Conservation (phyloP, 352 stramenopile genomes). For the Phytophthora pinifolia region DNA sequence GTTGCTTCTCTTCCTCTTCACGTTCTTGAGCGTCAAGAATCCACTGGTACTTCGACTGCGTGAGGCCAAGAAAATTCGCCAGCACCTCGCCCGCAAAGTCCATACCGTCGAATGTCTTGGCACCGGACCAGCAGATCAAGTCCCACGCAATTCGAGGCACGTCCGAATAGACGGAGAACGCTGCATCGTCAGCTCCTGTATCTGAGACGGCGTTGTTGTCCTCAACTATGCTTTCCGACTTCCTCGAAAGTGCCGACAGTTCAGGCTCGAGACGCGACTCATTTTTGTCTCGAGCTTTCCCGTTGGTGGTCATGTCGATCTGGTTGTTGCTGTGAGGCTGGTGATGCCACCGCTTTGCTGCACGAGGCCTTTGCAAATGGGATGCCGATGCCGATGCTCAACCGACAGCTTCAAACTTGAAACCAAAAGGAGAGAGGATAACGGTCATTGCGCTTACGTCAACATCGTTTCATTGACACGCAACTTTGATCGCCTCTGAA, state of each 20-base stretch:
- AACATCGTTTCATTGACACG: constrained; percentile 1
- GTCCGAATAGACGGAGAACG: constrained; percentile 5
- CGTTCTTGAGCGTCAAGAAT: constrained; percentile 74
- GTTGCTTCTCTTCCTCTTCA: constrained; percentile 61
- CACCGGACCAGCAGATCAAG: constrained; percentile 66
- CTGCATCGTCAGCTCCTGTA: not conserved
- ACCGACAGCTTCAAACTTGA: not conserved
- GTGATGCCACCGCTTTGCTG: not conserved
- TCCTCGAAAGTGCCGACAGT: not conserved
- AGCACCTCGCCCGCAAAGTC: constrained; percentile 84
- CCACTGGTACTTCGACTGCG: constrained; percentile 85
- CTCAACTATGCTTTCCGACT: not conserved
- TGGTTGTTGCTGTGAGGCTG: not conserved
- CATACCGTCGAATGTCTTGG: constrained; percentile 65
- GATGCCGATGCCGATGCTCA: not conserved
- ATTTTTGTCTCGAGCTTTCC: not conserved
- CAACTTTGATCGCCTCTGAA: too few relatives aligned
- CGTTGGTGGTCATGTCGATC: constrained; percentile 6
- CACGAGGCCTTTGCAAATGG: not conserved
- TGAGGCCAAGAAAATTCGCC: constrained; percentile 80
- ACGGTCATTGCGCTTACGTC: too few relatives aligned
- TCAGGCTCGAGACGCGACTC: not conserved
- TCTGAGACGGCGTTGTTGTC: constrained; percentile 9
- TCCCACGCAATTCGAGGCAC: constrained; percentile 45
- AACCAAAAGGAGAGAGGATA: constrained; percentile 5